These are phyloP conservation scores for Amaranthus tricolor DNA, from an alignment of 179 eudicot genomes.

Conservation along the genomic window DNA sequence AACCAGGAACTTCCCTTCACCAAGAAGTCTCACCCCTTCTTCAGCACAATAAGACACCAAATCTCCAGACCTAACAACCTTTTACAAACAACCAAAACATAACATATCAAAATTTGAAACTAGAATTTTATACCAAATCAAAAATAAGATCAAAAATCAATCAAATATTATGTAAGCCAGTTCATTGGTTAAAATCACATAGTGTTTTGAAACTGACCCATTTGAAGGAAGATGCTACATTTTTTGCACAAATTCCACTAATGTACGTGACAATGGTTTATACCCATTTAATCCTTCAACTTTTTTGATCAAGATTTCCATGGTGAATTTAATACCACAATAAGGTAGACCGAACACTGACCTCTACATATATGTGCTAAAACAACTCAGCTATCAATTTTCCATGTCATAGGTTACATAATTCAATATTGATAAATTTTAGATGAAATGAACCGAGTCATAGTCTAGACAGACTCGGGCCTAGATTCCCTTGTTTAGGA, in stretches of 20 bases:
- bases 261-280: too few relatives aligned
- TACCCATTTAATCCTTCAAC: too few relatives aligned
- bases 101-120: background rate
- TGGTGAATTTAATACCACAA: too few relatives aligned
- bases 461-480: too few relatives aligned
- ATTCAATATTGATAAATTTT: too few relatives aligned
- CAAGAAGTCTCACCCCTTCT: conserved; percentile 96
- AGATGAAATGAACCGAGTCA: too few relatives aligned
- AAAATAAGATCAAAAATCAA: background rate
- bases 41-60: conserved; percentile 92
- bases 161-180: background rate
- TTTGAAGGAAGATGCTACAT: conserved; percentile 3
- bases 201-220: background rate
- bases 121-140: conserved; percentile 4
- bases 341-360: too few relatives aligned
- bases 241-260: background rate
- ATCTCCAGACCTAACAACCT: conserved; percentile 99
- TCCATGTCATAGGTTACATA: too few relatives aligned
- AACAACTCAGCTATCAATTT: too few relatives aligned
- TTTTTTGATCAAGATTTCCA: too few relatives aligned
- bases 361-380: too few relatives aligned
- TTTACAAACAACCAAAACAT: conserved; percentile 6
- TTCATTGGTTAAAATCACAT: background rate
- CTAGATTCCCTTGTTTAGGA: too few relatives aligned
- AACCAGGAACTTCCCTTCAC: conserved; percentile 88